Percentiles rank a stretch among this genome's conserved stretches.
Conservation (phyloP, 192 early-diverging fungal species). For the Radiomyces spectabilis region DNA sequence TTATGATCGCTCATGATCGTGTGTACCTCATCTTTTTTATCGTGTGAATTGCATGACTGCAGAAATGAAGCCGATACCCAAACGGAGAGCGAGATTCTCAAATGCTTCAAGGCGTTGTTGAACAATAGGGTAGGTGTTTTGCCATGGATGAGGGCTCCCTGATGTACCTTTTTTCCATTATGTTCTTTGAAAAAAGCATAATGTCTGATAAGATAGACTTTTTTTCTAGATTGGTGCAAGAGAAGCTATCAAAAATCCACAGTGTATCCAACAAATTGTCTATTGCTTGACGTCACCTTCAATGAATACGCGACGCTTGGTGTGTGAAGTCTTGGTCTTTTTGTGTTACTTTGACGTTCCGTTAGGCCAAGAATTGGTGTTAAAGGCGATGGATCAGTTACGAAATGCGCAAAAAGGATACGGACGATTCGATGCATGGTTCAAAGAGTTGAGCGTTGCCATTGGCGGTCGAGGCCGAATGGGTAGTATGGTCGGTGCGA, state of each 20-base stretch:
- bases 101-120: conserved; percentile 72
- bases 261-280: conserved; percentile 62
- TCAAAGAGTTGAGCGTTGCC: conserved; percentile 56
- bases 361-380: conserved; percentile 66
- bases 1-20: background rate
- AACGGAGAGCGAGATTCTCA: conserved; percentile 71
- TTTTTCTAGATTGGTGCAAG: conserved; percentile 61
- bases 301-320: conserved; percentile 59
- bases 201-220: too few species aligned
- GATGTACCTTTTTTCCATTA: background rate
- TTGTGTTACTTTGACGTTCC: conserved; percentile 71
- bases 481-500: conserved; percentile 70
- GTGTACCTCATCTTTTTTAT: conserved; percentile 2
- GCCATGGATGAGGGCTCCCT: background rate
- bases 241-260: conserved; percentile 65
- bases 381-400: conserved; percentile 68
- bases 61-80: conserved; percentile 59
- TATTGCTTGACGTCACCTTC: conserved; percentile 69
- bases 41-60: too few species aligned
- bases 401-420: conserved; percentile 56
- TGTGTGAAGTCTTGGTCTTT: conserved; percentile 69
- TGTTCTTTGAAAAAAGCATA: too few species aligned
- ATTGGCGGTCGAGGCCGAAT: conserved; percentile 73
- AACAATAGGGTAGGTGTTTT: conserved; percentile 45
- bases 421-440: conserved; percentile 73